Conservation (phyloP, 495 filamentous ascomycete species). For the Hypoxylon trugodes region DNA sequence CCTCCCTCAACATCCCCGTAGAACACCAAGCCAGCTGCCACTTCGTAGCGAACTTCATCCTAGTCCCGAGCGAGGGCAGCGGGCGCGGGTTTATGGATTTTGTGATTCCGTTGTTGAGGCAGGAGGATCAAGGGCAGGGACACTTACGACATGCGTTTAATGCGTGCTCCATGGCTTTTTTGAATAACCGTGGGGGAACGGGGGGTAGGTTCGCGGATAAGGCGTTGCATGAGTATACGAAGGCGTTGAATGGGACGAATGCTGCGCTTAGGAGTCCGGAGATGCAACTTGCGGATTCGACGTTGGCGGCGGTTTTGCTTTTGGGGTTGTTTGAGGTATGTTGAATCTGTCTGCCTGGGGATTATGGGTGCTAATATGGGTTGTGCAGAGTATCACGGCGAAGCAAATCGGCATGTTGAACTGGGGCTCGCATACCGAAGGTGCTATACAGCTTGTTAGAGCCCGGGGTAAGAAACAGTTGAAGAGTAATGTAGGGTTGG, state of each 20-base stretch:
- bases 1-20: constrained; percentile 46
- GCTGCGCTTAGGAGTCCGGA: constrained; percentile 60
- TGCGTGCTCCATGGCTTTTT: constrained; percentile 67
- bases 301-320: constrained; percentile 68
- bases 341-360: too few species aligned
- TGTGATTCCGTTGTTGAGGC: constrained; percentile 62
- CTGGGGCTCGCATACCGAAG: constrained; percentile 64
- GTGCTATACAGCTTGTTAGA: constrained; percentile 62
- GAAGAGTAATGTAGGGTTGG: constrained; percentile 54
- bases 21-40: constrained; percentile 61
- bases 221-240: constrained; percentile 54
- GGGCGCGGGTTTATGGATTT: constrained; percentile 65
- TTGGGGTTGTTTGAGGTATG: constrained; percentile 71
- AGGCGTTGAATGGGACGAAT: constrained; percentile 63
- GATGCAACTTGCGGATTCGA: constrained; percentile 58
- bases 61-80: constrained; percentile 53
- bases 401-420: constrained; percentile 54
- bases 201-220: constrained; percentile 45
- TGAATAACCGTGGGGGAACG: constrained; percentile 53
- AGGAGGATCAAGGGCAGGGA: constrained; percentile 55
- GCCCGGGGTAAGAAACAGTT: constrained; percentile 61
- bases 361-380: constrained; percentile 3
- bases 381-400: constrained; percentile 54
- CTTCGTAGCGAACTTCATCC: constrained; percentile 66
- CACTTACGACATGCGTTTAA: constrained; percentile 65